Base-by-base conservation (phyloP, 2,329 filamentous ascomycete genomes). In the Botrytis deweyae region DNA sequence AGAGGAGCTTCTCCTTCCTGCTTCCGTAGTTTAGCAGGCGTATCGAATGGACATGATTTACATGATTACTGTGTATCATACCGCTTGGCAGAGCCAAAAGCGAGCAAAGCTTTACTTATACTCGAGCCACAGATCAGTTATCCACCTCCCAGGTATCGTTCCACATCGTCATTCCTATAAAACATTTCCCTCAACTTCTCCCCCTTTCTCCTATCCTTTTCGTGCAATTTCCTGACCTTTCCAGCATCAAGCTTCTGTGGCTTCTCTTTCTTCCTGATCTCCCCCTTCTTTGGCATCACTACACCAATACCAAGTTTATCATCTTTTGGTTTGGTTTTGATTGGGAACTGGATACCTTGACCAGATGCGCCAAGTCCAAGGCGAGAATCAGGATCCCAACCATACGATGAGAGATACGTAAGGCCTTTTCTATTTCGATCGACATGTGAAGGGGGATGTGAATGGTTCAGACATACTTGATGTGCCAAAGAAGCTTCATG, bases 361-460 rank as follows among this genome's bases (percentile, higher is more conserved):
- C 92, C 90, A 3, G 84, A 83, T 16, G 87, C 87, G 0, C 95
- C 95, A 0, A 98, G 85, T 0, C 95, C 95, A 25, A 84, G 82
- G 4, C 93, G 85, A 42, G 89, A 85, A 81, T 95, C 92, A 0
- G 92, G 91, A 78, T 95, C 90, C 89, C 92, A 95, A 42, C 92
- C 92, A 74, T 92, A 87, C 0, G 88, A 85, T 70, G 88, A 85
- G 46, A 95, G 86, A 42, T 92, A 88, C 8, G 87, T 84, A 10
- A 94, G 83, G 0, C 92, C 92, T 85, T 93, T 92, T 64, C 92
- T 87, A 7, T 86, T 87, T 49, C 92, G 87, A 81, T 94, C 90
- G 33, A 94, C 84, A 22, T 90, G 87, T 0, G 92, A 94, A 1
- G 92, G 92, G 10, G 91, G 91, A 74, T 92, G 89, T 0, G 91